phyloP scores from a whole-genome alignment of 768 basidiomycete species.

The Cyclocybe cylindracea region DNA sequence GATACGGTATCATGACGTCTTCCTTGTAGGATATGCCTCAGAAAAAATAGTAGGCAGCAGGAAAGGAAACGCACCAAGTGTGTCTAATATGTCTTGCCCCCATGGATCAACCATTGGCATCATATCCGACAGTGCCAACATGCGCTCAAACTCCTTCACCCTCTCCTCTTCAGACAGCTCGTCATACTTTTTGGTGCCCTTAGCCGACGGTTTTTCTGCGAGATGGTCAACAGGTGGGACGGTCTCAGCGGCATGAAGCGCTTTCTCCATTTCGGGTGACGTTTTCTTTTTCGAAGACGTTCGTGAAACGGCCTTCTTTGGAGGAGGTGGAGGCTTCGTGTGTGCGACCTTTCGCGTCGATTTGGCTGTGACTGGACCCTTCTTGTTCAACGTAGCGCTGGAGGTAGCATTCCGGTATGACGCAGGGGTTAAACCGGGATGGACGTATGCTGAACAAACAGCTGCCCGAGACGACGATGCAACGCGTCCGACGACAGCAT shows the following conservation, averaged over 20 bases:
- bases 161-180: slow-evolving; percentile 31
- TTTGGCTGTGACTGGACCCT: slow-evolving; percentile 12
- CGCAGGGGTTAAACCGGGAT: background rate
- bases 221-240: slow-evolving; percentile 5
- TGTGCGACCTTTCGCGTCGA: slow-evolving; percentile 13
- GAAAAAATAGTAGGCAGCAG: background rate
- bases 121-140: slow-evolving; percentile 32
- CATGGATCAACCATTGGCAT: slow-evolving; percentile 42
- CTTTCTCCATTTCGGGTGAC: slow-evolving; percentile 13
- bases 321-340: slow-evolving; percentile 1
- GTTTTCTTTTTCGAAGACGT: slow-evolving; percentile 9
- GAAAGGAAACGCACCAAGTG: slow-evolving; percentile 34
- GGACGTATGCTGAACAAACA: slow-evolving; percentile 2
- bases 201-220: slow-evolving; percentile 9
- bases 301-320: slow-evolving; percentile 1
- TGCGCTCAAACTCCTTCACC: slow-evolving; percentile 35
- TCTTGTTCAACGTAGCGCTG: slow-evolving; percentile 11
- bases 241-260: slow-evolving; percentile 2
- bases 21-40: slow-evolving; percentile 22
- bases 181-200: slow-evolving; percentile 5
- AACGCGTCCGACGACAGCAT: slow-evolving; percentile 7
- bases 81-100: slow-evolving; percentile 37
- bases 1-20: slow-evolving; percentile 41
- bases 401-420: slow-evolving; percentile 18
- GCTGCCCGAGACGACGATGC: slow-evolving; percentile 9